Percentiles rank a stretch among this genome's conserved stretches.
Evolutionary conservation across 2,329 filamentous ascomycete genomes (phyloP).

Genomic region (Hymenoscyphus scutula): DNA sequence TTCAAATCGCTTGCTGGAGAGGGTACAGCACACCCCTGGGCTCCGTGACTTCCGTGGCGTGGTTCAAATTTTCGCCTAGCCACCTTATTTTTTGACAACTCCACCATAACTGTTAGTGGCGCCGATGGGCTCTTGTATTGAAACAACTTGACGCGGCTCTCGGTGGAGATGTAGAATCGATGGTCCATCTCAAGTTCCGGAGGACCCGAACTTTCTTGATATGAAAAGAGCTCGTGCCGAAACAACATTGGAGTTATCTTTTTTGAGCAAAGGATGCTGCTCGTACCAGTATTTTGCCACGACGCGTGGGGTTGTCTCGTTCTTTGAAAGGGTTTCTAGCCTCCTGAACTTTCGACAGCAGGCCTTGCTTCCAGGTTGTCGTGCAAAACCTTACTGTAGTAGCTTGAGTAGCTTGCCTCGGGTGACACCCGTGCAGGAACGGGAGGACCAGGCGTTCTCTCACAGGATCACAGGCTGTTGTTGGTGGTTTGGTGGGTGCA

Average conservation of each 20-base stretch:
- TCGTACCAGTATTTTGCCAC: too few relatives aligned
- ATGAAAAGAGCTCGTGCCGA: not conserved
- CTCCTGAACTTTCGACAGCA: not conserved
- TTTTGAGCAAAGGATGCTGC: too few relatives aligned
- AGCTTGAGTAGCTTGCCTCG: not conserved
- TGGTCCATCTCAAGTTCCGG: not conserved
- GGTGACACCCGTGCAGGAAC: constrained; percentile 4
- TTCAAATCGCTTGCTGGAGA: not conserved
- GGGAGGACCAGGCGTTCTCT: not conserved
- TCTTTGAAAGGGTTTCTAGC: not conserved
- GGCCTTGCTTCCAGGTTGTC: not conserved
- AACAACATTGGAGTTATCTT: too few relatives aligned
- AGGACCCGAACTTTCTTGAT: not conserved
- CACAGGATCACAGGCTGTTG: too few relatives aligned
- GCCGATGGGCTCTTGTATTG: not conserved
- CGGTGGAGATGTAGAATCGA: not conserved
- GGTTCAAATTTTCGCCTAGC: not conserved
- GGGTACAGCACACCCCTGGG: too few relatives aligned
- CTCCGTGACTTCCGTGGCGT: not conserved
- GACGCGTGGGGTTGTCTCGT: too few relatives aligned
- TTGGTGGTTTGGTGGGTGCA: not conserved
- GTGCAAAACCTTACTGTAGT: not conserved
- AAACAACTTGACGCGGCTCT: not conserved
- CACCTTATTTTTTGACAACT: not conserved
- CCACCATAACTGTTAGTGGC: not conserved